Percentiles rank a stretch among this genome's conserved stretches.
phyloP scores from a whole-genome alignment of 176 grass and related monocot species.

The Triticum turgidum region DNA sequence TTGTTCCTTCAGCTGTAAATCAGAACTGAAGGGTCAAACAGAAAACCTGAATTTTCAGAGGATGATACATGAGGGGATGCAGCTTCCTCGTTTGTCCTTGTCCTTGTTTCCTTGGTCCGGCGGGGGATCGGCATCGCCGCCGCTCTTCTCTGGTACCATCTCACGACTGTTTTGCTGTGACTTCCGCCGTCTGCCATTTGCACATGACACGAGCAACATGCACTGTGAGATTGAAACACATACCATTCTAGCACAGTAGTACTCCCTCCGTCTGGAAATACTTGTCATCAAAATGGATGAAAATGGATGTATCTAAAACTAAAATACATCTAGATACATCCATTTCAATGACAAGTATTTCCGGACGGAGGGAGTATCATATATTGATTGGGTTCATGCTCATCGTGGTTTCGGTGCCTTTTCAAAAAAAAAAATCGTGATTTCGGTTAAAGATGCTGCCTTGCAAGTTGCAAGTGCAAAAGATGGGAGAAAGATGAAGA shows the following conservation, averaged over 20 bases:
- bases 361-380: neutral
- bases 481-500: neutral
- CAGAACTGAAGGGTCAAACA: neutral
- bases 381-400: too few species aligned
- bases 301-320: too few species aligned
- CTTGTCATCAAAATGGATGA: too few species aligned
- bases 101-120: neutral
- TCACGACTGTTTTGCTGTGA: neutral
- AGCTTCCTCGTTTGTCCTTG: neutral
- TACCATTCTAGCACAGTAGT: neutral
- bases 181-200: conserved; percentile 33
- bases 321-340: too few species aligned
- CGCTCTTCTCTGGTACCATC: neutral
- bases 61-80: conserved; percentile 35
- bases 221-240: neutral
- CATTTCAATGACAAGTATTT: too few species aligned
- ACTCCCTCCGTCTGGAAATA: too few species aligned
- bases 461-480: neutral
- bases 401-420: too few species aligned
- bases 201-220: neutral
- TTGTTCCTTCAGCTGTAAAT: neutral
- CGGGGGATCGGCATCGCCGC: neutral
- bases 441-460: too few species aligned
- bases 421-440: too few species aligned
- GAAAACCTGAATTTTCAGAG: conserved; percentile 42